Base-by-base conservation (phyloP, 1,284 basidiomycete genomes). In the Tilletia caries region DNA sequence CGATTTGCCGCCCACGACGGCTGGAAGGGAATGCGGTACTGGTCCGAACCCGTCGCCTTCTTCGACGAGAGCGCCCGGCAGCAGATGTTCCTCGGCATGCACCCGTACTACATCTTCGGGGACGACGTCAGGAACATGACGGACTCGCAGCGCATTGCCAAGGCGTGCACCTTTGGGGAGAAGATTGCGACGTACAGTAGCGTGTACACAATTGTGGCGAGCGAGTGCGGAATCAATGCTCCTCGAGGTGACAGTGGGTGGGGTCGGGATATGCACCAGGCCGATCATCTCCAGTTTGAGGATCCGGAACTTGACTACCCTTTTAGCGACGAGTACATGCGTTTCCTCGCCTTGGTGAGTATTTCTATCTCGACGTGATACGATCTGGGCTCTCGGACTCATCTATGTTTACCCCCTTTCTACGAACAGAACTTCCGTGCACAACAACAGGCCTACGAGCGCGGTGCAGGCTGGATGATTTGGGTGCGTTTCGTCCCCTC, bases 401-500 rank as follows among this genome's bases (percentile, higher is more conserved):
- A 10, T 41, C 8, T 15, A 41, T 15, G 8, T 41, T 41, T 15
- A 41, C 37, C 15, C 37, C 37, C 37, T 41, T 15, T 41, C 15
- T 41, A n/a, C n/a, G n/a, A n/a, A n/a, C n/a, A 50, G 48, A 62
- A 62, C 58, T 62, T 62, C 58, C 58, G 58, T 37, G 58, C 58
- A 18, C 58, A 62, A 62, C 58, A 62, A 34, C 58, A 62, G 20
- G 58, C 58, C 32, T 62, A 33, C 58, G 58, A 62, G 32, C 58
- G 71, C 20, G 46, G 52, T 32, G 48, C 67, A 13, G 33, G 54
- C 25, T 92, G 91, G 91, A 85, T 91, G 20, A 90, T 87, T 80
- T 92, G 91, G 91, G 88, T 90, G 13, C 91, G 87, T 37, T 2
- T 2, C 23, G 18, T 8, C 20, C 18, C 46, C 18, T 50, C 18